Base-by-base conservation (phyloP, 108 stramenopile genomes). In the Seminavis robusta region DNA sequence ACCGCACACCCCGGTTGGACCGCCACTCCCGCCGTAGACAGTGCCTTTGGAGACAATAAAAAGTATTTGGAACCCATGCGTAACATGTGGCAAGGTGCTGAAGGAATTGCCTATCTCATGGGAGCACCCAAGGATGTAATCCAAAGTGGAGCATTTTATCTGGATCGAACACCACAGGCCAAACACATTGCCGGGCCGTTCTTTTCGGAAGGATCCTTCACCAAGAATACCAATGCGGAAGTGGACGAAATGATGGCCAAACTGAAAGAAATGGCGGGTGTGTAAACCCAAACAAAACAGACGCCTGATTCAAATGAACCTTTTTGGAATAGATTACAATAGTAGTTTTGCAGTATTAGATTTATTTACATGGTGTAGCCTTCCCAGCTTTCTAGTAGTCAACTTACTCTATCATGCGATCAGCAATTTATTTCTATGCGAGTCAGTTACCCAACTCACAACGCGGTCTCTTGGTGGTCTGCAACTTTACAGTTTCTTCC, bases 131-230 rank as follows among this genome's bases (percentile, higher is more conserved):
- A 49, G 21, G 59, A 62, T 11, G 70, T 85, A 38, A 29, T 97
- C 13, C 71, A 83, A 50, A 53, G 59, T 46, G 96, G 96, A 16
- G 92, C 61, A 8, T 84, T 95, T 39, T 97, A 97, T 51, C 69
- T 97, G 49, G 96, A 97, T 55, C 75, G 94, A 24, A 56, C 37
- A 11, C 60, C 79, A 7, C 90, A 90, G 33, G 48, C 42, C 4
- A 95, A 95, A 45, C 96, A 97, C 61, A 62, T 97, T 40, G 80
- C 84, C 13, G 92, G 92, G 1, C 65, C 77, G 1, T 91, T 92
- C 68, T 84, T 94, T 63, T 68, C 83, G 11, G 77, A 84, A 36
- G 92, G 92, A 10, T 59, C 73, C 0, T 91, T 52, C 57, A 95
- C 96, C 8, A 91, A 90, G 59, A 95, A 94, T 65, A 78, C 67